Evolutionary conservation across 2,329 filamentous ascomycete species (phyloP), one percentile per base, ranked within the genome.

Genomic region (Colletotrichum falcatum): DNA sequence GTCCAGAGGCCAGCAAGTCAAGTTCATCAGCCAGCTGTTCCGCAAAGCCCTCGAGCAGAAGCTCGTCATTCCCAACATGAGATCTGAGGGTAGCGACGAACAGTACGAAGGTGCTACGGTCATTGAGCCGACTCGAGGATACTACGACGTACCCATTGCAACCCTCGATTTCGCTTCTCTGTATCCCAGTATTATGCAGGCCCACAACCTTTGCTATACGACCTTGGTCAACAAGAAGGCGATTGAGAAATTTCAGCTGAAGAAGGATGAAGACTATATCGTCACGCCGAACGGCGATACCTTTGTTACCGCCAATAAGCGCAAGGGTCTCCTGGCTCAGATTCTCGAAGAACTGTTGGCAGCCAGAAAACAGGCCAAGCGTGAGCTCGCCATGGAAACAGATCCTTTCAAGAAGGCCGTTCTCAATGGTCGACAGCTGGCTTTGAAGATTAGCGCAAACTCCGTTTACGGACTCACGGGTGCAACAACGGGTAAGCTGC

Each of bases 331-430:
- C 8, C 83, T 99, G 54, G 92, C 95, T 0, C 94, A 98, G 79
- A 99, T 99, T 91, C 85, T 99, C 0, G 96, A 98, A 80, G 96
- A 98, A 82, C 80, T 99, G 75, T 84, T 99, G 14, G 81, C 89
- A n/a, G 96, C 97, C 26, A 90, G 96, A 89, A 99, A 99, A 80
- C 91, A 93, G 75, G 97, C 96, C 42, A 99, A 98, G 83, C 92
- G 91, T 74, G 96, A 98, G 79, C 84, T 98, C 55, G 94, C 92
- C 0, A 82, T 91, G 12, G 95, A 98, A 81, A 98, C 91, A 0
- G 96, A 99, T 77, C 91, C 95, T 0, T 99, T 99, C 89, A 98
- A 96, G 80, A 98, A 98, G 82, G 97, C 97, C 54, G 95, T 99
- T 76, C 81, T 99, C 75, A 99, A 99, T 80, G 96, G 96, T 90